phyloP scores from a whole-genome alignment of 163 green algal species.

The Scenedesmus sp. region DNA sequence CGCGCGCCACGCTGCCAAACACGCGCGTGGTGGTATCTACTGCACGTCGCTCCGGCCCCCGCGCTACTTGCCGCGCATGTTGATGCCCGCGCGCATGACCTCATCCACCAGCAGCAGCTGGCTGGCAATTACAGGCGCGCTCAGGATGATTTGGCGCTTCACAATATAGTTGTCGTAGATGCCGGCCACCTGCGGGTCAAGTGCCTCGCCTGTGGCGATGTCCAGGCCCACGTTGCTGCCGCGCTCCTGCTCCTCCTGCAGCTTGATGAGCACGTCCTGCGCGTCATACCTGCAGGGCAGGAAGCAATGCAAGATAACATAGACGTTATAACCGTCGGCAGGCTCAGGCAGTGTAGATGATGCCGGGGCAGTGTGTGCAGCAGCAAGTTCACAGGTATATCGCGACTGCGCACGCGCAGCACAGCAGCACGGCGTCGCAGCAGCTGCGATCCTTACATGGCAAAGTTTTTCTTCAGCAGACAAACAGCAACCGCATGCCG shows the following conservation, averaged over 20 bases:
- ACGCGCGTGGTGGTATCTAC: not conserved
- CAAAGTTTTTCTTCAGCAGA: not conserved
- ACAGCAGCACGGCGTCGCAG: not conserved
- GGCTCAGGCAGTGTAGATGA: no score
- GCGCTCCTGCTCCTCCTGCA: slow-evolving; percentile 75
- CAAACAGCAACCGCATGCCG: not conserved
- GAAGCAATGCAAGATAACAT: not conserved
- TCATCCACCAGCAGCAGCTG: slow-evolving; percentile 99
- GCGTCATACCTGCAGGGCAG: slow-evolving; percentile 64
- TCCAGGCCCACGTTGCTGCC: slow-evolving; percentile 93
- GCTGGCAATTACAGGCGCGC: slow-evolving; percentile 92
- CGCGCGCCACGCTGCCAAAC: not conserved
- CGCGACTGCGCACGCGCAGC: not conserved
- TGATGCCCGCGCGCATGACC: slow-evolving; percentile 97
- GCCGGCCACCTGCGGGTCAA: slow-evolving; percentile 86
- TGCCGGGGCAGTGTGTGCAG: not conserved
- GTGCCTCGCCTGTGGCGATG: slow-evolving; percentile 90
- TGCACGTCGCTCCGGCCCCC: not conserved
- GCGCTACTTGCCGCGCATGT: slow-evolving; percentile 81
- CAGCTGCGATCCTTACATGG: not conserved
- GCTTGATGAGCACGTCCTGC: slow-evolving; percentile 89
- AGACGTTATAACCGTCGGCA: no score
- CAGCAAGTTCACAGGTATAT: not conserved
- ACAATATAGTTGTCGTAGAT: slow-evolving; percentile 95
- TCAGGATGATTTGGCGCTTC: slow-evolving; percentile 96